Evolutionary conservation across 768 basidiomycete genomes (phyloP), one percentile per base, ranked within the genome.

Genomic region (Mycena vitilis): DNA sequence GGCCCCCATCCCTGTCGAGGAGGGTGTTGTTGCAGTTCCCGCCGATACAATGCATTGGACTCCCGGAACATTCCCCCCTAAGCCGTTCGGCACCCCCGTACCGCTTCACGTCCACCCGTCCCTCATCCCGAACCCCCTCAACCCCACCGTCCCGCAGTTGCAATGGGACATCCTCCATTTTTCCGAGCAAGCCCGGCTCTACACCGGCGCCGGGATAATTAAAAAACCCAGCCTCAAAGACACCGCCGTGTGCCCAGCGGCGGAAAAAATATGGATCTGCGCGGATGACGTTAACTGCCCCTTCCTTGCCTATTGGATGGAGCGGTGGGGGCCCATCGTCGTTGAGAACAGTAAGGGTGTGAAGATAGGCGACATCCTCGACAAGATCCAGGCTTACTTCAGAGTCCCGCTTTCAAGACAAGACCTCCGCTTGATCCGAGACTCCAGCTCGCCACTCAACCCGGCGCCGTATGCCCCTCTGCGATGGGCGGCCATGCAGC

Each of bases 291-390:
- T 62, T 1, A 70, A 65, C 37, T 68, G 63, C 73, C 74, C 76
- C 16, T 48, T 78, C 38, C 78, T 85, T n/a, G 73, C 76, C 16
- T 77, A 73, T 52, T 84, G 82, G 83, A 83, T 85, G 78, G 67
- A 75, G n/a, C 66, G 65, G 23, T 84, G 90, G 89, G 86, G 87
- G 2, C 84, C 85, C 0, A 82, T 90, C 64, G 66, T 81, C 45
- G 72, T 89, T 56, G 73, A 77, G 12, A 40, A 40, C 15, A 68
- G 70, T 13, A 67, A 73, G 15, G 56, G 66, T 0, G 77, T 86
- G 34, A 85, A 83, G 12, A 73, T 88, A 16, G 64, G 76, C 54
- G 85, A 87, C 69, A 55, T 89, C 69, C 76, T 90, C 25, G 78
- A 84, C 44, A 85, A 82, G 11, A 82, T 90, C 20, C 81, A 86